Conservation (phyloP, 495 filamentous ascomycete genomes). For the Neurospora sp. region DNA sequence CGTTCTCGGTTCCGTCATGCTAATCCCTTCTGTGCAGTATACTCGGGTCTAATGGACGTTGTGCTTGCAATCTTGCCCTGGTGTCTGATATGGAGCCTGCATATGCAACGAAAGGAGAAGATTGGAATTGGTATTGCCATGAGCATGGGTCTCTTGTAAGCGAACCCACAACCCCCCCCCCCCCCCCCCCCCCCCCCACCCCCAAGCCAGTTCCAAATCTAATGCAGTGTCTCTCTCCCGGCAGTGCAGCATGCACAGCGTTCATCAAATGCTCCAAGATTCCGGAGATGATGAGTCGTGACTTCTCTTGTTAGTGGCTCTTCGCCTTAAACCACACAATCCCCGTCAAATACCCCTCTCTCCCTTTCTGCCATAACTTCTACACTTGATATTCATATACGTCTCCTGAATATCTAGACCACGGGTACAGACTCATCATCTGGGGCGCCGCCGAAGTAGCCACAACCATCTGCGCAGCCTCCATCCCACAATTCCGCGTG, state of each 20-base stretch:
- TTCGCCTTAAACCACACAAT: not conserved
- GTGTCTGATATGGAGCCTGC: slow-evolving; percentile 22
- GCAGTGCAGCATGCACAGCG: slow-evolving; percentile 20
- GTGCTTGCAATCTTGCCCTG: slow-evolving; percentile 27
- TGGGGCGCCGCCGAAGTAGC: slow-evolving; percentile 24
- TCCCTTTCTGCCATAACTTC: not conserved
- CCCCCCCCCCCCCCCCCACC: too few relatives aligned
- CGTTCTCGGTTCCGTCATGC: not conserved
- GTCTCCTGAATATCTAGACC: slow-evolving; percentile 2
- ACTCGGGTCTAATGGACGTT: slow-evolving; percentile 28
- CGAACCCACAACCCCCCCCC: not conserved
- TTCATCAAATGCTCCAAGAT: slow-evolving; percentile 22
- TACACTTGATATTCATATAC: not conserved
- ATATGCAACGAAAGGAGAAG: slow-evolving; percentile 28
- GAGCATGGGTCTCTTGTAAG: slow-evolving; percentile 34
- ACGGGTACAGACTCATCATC: slow-evolving; percentile 18
- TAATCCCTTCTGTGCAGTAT: slow-evolving; percentile 7
- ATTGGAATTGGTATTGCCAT: slow-evolving; percentile 29
- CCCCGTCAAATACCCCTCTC: not conserved
- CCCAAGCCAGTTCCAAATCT: not conserved
- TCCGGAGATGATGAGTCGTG: slow-evolving; percentile 4
- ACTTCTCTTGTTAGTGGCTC: slow-evolving; percentile 17
- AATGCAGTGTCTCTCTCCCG: not conserved
- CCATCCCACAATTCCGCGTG: slow-evolving; percentile 25
- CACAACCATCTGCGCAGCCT: slow-evolving; percentile 26